These are phyloP conservation scores for Mortierella sp. DNA, from an alignment of 371 early-diverging fungal species.

Conservation along the genomic window DNA sequence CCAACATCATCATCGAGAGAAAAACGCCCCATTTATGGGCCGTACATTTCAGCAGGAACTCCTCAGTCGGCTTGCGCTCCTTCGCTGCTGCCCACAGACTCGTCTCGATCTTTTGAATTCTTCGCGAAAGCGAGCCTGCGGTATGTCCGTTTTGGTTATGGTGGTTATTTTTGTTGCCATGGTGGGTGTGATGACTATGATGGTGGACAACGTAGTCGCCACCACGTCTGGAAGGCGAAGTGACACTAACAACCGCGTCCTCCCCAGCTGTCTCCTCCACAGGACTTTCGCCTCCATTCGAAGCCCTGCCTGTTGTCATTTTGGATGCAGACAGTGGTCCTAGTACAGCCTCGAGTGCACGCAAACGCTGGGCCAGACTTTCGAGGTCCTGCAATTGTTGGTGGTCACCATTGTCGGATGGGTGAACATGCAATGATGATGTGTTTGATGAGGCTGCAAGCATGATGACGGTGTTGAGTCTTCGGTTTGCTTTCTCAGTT, in stretches of 20 bases:
- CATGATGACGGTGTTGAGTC: constrained; percentile 14
- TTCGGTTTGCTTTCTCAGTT: too few relatives aligned
- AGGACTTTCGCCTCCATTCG: constrained; percentile 26
- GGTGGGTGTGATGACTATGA: not conserved
- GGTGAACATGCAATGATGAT: not conserved
- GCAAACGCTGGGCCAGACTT: constrained; percentile 38
- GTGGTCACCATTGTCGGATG: constrained; percentile 13
- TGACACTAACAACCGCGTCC: constrained; percentile 7
- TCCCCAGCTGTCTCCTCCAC: constrained; percentile 29
- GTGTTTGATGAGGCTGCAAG: constrained; percentile 12
- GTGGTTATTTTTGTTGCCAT: constrained; percentile 4
- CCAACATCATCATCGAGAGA: too few relatives aligned
- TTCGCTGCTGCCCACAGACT: constrained; percentile 22
- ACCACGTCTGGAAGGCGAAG: constrained; percentile 17
- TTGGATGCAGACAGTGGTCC: constrained; percentile 8
- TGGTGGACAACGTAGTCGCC: not conserved
- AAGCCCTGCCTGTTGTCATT: constrained; percentile 6
- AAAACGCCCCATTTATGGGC: too few relatives aligned
- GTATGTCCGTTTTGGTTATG: constrained; percentile 10
- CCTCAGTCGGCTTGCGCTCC: constrained; percentile 60
- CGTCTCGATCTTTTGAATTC: constrained; percentile 41
- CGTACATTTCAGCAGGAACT: constrained; percentile 70
- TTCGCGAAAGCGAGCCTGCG: constrained; percentile 46
- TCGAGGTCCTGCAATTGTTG: constrained; percentile 50
- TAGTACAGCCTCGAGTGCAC: constrained; percentile 38